Conservation (phyloP, 176 grass and related monocot species). For the Carex myosuroides region DNA sequence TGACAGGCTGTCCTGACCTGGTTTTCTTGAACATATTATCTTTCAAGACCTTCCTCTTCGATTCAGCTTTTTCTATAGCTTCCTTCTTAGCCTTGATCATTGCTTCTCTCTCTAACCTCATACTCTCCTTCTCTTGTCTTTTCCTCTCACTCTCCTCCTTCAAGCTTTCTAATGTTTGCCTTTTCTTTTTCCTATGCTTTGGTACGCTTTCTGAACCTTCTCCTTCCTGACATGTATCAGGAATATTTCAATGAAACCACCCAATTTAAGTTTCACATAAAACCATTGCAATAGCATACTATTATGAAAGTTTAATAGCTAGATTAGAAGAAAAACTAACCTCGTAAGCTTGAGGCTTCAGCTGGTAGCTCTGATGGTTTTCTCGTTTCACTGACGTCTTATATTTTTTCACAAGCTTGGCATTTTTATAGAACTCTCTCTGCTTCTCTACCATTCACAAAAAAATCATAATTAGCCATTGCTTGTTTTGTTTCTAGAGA, state of each 20-base stretch:
- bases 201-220: slow-evolving; percentile 18
- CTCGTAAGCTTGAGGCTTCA: slow-evolving; percentile 30
- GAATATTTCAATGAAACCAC: neutral
- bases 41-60: slow-evolving; percentile 45
- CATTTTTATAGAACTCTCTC: slow-evolving; percentile 76
- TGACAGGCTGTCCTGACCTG: slow-evolving; percentile 68
- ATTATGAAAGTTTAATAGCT: neutral
- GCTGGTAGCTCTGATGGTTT: slow-evolving; percentile 24
- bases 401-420: slow-evolving; percentile 73
- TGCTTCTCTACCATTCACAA: slow-evolving; percentile 62
- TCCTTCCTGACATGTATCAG: slow-evolving; percentile 21
- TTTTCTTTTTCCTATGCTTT: slow-evolving; percentile 42
- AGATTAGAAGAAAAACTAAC: slow-evolving; percentile 26
- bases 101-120: slow-evolving; percentile 47
- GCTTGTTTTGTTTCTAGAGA: no score
- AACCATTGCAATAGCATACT: neutral
- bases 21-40: slow-evolving; percentile 95
- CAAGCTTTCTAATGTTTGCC: slow-evolving; percentile 37
- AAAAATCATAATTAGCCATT: neutral
- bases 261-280: neutral
- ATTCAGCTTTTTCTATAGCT: slow-evolving; percentile 44
- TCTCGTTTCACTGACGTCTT: slow-evolving; percentile 49
- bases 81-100: slow-evolving; percentile 49
- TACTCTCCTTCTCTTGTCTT: slow-evolving; percentile 52
- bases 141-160: slow-evolving; percentile 81